Base-by-base conservation (phyloP, 2,329 filamentous ascomycete species). In the Arthrobotrys conoides region DNA sequence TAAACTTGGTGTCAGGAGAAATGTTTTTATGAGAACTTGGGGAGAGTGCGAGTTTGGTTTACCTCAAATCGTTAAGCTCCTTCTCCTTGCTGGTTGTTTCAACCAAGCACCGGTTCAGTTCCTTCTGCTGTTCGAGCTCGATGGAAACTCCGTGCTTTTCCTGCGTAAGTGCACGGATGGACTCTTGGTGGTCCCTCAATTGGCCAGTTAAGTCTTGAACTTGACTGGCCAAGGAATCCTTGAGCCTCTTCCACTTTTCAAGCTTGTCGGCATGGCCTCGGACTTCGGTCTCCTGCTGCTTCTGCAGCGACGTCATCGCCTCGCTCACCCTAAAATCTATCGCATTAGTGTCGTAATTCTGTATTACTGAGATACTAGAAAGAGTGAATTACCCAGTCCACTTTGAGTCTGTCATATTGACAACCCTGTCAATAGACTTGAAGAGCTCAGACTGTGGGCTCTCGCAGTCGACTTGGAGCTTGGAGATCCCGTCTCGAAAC, bases 201-300 rank as follows among this genome's bases (percentile, higher is more conserved):
- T 69, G 30, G 3, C 16, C 10, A 14, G 46, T 51, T 24, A 71
- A 48, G 5, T 38, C 38, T 16, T 33, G 36, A 5, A 72, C 36
- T n/a, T 72, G 59, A 5, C 30, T 14, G 3, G 10, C 63, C 51
- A 78, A 41, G 6, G 33, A n/a, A 6, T 51, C 48, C 27, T 72
- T 78, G 3, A 78, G 18, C 14, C 24, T 9, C 44, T 72, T 66
- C 75, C 75, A 78, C 16, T 68, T 69, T 10, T 59, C 53, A 14
- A 33, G 33, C 36, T 59, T 78, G 12, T 78, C 63, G 14, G 20
- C n/a, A 10, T 57, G 51, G 1, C 30, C 68, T 16, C 46, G 27
- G 1, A 20, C 22, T 1, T 41, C 30, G 18, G 38, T 38, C 18
- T 72, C 48, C 44, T 78, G 75, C 5, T 48, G 18, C 10, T 55